phyloP scores from a whole-genome alignment of 2,329 filamentous ascomycete genomes.

The Mycosphaerella sp. region DNA sequence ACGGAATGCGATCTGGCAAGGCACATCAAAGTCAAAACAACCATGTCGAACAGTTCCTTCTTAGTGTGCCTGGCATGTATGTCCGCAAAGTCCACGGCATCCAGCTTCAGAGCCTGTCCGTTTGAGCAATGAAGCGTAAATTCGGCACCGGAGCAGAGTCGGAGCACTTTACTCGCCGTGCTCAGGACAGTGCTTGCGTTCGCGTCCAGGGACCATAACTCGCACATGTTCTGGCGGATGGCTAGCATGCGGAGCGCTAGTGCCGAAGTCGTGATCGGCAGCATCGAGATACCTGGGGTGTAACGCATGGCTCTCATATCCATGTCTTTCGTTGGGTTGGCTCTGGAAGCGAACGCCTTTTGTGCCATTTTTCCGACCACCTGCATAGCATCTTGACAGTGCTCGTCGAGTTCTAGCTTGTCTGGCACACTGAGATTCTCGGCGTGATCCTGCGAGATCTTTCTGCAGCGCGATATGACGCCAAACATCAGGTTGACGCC shows the following conservation, averaged over 20 bases:
- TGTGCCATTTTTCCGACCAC: background rate
- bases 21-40: conserved; percentile 2
- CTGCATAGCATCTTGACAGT: background rate
- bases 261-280: background rate
- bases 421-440: background rate
- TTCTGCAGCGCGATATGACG: background rate
- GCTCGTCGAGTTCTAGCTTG: background rate
- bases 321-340: background rate
- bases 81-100: background rate
- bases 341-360: background rate
- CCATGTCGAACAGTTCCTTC: background rate
- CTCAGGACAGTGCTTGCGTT: background rate
- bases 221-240: background rate
- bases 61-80: background rate
- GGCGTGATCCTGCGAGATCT: background rate
- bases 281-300: background rate
- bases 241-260: background rate
- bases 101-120: background rate
- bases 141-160: conserved; percentile 3
- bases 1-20: background rate
- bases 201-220: background rate
- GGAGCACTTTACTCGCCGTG: background rate
- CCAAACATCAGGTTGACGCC: background rate
- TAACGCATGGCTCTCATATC: background rate
- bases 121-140: conserved; percentile 1